phyloP scores from a whole-genome alignment of 2,329 filamentous ascomycete species.

The Aspergillus neoniger region DNA sequence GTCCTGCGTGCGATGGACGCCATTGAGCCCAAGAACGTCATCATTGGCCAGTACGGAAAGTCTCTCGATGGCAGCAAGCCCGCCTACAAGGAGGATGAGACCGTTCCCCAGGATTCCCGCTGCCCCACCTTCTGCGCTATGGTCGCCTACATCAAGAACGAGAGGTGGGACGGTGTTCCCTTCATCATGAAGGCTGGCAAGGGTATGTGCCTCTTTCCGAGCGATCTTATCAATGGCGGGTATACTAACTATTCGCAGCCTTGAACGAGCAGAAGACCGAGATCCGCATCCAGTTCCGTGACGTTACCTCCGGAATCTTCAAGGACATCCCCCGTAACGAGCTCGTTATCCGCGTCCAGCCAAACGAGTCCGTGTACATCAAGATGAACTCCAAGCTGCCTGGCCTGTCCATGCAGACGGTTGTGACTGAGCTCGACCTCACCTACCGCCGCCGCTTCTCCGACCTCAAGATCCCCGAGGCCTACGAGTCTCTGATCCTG shows the following conservation, averaged over 20 bases:
- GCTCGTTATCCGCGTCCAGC: slow-evolving; percentile 98
- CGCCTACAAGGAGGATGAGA: slow-evolving; percentile 97
- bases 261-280: slow-evolving; percentile 99
- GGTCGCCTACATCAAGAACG: slow-evolving; percentile 98
- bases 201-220: slow-evolving; percentile 41
- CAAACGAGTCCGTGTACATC: slow-evolving; percentile 99
- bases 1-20: slow-evolving; percentile 90
- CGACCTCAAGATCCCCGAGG: slow-evolving; percentile 98
- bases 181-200: slow-evolving; percentile 99
- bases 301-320: slow-evolving; percentile 98
- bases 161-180: slow-evolving; percentile 97
- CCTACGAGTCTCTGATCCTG: slow-evolving; percentile 95
- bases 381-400: slow-evolving; percentile 99
- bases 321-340: slow-evolving; percentile 99
- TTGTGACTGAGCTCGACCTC: slow-evolving; percentile 95
- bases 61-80: slow-evolving; percentile 96
- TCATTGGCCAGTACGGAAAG: slow-evolving; percentile 97
- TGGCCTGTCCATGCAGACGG: slow-evolving; percentile 98
- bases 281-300: slow-evolving; percentile 98
- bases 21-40: slow-evolving; percentile 99
- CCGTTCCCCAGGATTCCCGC: slow-evolving; percentile 92
- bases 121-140: slow-evolving; percentile 98
- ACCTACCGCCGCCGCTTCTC: slow-evolving; percentile 98
- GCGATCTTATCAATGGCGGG: neutral
- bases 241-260: slow-evolving; percentile 51